These are phyloP conservation scores for Isoetes taiwanensis DNA, from an alignment of 75 land plant species.

Conservation along the genomic window DNA sequence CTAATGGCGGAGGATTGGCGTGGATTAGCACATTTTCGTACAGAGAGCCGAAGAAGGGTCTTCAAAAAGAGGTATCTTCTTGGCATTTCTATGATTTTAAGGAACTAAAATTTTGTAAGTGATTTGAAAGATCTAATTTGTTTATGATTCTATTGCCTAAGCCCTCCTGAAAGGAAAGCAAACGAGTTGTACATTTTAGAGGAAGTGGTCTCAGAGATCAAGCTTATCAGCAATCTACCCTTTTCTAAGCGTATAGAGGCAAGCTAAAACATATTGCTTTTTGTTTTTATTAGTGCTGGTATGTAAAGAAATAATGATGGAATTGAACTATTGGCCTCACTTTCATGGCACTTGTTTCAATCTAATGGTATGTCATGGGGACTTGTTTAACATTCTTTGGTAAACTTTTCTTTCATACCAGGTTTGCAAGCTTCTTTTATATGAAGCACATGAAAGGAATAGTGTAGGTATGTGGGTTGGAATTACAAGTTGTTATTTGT, in stretches of 20 bases:
- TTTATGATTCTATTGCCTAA: background rate
- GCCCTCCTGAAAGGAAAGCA: slow-evolving; percentile 17
- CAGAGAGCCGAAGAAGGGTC: slow-evolving; percentile 24
- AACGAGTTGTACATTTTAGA: slow-evolving; percentile 24
- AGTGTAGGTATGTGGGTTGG: slow-evolving; percentile 10
- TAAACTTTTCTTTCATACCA: background rate
- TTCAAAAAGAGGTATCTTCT: slow-evolving; percentile 15
- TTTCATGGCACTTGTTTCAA: too few relatives aligned
- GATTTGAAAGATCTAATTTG: background rate
- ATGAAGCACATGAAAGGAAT: slow-evolving; percentile 9
- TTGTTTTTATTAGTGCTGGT: too few relatives aligned
- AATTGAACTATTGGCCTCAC: too few relatives aligned
- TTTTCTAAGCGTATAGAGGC: slow-evolving; percentile 23
- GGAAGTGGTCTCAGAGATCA: slow-evolving; percentile 11
- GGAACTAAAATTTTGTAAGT: background rate
- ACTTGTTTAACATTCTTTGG: background rate
- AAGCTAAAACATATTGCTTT: background rate
- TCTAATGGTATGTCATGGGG: background rate
- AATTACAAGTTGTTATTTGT: background rate
- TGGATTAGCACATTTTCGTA: slow-evolving; percentile 30
- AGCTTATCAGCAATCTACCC: slow-evolving; percentile 20
- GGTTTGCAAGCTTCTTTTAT: slow-evolving; percentile 23
- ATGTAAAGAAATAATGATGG: too few relatives aligned
- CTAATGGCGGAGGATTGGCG: slow-evolving; percentile 22
- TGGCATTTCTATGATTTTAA: background rate